Percentiles rank a stretch among this genome's conserved stretches.
phyloP scores from a whole-genome alignment of 2,329 filamentous ascomycete species.

The Fusarium buxicola region DNA sequence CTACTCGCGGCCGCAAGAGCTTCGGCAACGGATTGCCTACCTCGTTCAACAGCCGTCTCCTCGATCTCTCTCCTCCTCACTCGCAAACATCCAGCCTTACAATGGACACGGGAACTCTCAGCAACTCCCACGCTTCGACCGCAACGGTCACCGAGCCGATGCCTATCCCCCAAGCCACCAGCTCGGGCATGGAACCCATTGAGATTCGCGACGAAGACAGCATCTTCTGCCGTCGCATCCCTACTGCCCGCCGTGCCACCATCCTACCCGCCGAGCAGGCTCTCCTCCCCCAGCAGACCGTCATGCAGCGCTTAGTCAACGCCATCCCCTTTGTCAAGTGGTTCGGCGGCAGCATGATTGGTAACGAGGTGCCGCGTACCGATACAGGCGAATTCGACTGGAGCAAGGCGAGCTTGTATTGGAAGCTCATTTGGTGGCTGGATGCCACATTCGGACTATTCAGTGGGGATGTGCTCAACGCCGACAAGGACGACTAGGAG shows the following conservation, averaged over 20 bases:
- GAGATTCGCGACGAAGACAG: slow-evolving; percentile 51
- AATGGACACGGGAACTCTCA: slow-evolving; percentile 67
- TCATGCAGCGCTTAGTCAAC: slow-evolving; percentile 71
- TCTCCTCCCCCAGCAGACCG: slow-evolving; percentile 74
- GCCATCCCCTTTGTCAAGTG: slow-evolving; percentile 77
- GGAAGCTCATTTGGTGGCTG: slow-evolving; percentile 74
- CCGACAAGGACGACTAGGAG: slow-evolving; percentile 68
- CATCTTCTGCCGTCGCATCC: slow-evolving; percentile 71
- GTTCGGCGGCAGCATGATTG: slow-evolving; percentile 80
- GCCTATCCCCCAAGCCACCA: slow-evolving; percentile 28
- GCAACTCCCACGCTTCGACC: slow-evolving; percentile 57
- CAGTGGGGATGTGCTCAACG: slow-evolving; percentile 66
- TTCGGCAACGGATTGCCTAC: slow-evolving; percentile 49
- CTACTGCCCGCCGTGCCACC: slow-evolving; percentile 72
- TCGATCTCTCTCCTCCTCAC: slow-evolving; percentile 56
- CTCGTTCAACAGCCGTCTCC: slow-evolving; percentile 53
- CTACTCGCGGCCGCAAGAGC: slow-evolving; percentile 45
- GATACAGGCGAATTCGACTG: slow-evolving; percentile 84
- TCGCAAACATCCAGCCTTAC: slow-evolving; percentile 67
- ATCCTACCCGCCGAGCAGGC: slow-evolving; percentile 78
- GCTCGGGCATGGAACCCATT: slow-evolving; percentile 44
- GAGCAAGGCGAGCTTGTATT: slow-evolving; percentile 73
- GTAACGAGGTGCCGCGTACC: slow-evolving; percentile 77
- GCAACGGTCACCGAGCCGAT: slow-evolving; percentile 57
- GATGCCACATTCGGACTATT: slow-evolving; percentile 70